Base-by-base conservation (phyloP, 2,329 filamentous ascomycete genomes). In the Arthroderma sp. region DNA sequence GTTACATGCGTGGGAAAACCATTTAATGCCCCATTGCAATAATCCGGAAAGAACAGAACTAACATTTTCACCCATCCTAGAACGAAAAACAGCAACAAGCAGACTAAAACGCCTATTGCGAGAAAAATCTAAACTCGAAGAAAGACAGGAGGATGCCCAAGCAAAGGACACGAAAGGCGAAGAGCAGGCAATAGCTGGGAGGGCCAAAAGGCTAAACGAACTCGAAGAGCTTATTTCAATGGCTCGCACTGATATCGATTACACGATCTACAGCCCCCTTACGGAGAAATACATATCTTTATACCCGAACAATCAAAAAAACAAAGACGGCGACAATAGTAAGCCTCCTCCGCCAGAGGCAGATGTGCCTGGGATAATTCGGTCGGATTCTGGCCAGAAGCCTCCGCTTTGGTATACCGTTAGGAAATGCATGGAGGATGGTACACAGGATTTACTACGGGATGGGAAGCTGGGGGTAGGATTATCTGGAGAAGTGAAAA, bases 201-300 rank as follows among this genome's bases (percentile, higher is more conserved):
- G 29, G 8, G 9, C 32, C 15, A 31, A 61, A 49, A 43, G 50
- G 40, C 36, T 53, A 36, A 52, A 46, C 34, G 48, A 40, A 40
- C 54, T 64, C 39, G 60, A 55, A 48, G 49, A 52, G 37, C 61
- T 62, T 42, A 60, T 74, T 27, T 69, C 74, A 51, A 58, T 59
- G 29, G 68, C 70, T 5, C 69, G 74, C 43, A 70, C 79, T 22
- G 77, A 80, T 55, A 57, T 80, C 50, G 78, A 77, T 54, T 81
- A 81, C 57, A 72, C 77, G 5, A 67, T 75, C 34, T 80, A 77
- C 57, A 78, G 72, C 50, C 78, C 78, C 9, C 65, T 80, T 22
- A 69, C 71, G 45, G 67, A 73, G 54, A 72, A 75, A 47, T 81
- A 81, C 58, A 66, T 74, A 8, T 70, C 74, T 15, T 59, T 81